phyloP scores from a whole-genome alignment of 495 filamentous ascomycete genomes.

The Penicillium ucsense region DNA sequence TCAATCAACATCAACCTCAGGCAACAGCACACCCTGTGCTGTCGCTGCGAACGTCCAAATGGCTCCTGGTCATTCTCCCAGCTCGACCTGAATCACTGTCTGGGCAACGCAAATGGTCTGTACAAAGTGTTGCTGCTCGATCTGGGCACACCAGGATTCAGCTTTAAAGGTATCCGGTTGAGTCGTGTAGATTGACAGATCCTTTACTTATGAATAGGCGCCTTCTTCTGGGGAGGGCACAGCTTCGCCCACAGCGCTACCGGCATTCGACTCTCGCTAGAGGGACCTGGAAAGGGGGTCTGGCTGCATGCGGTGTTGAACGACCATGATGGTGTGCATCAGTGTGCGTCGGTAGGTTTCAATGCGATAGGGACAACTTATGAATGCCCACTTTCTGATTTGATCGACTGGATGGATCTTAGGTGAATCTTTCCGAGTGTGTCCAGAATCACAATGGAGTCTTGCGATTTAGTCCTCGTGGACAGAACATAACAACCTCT shows the following conservation, averaged over 20 bases:
- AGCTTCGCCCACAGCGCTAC: slow-evolving; percentile 5
- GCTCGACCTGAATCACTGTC: slow-evolving; percentile 5
- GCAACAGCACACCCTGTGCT: slow-evolving; percentile 3
- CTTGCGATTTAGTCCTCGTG: neutral
- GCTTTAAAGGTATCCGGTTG: too few relatives aligned
- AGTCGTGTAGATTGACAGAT: too few relatives aligned
- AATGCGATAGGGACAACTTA: neutral
- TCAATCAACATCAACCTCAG: slow-evolving; percentile 4
- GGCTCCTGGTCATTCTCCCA: slow-evolving; percentile 2
- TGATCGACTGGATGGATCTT: too few relatives aligned
- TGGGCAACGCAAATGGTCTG: slow-evolving; percentile 6
- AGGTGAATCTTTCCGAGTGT: neutral
- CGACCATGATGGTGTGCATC: neutral
- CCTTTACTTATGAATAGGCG: neutral
- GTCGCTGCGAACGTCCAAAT: slow-evolving; percentile 3
- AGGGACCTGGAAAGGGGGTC: slow-evolving; percentile 1
- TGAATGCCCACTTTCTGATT: neutral
- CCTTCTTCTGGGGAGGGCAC: slow-evolving; percentile 4
- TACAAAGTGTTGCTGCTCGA: neutral
- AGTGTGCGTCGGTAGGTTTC: neutral
- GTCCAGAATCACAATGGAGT: neutral
- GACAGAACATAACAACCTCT: neutral
- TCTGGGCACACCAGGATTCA: neutral
- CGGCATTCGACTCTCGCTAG: slow-evolving; percentile 5
- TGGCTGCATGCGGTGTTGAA: slow-evolving; percentile 1